These are phyloP conservation scores for Polysphondylium violaceum DNA, from an alignment of 78 protist species.

Conservation along the genomic window DNA sequence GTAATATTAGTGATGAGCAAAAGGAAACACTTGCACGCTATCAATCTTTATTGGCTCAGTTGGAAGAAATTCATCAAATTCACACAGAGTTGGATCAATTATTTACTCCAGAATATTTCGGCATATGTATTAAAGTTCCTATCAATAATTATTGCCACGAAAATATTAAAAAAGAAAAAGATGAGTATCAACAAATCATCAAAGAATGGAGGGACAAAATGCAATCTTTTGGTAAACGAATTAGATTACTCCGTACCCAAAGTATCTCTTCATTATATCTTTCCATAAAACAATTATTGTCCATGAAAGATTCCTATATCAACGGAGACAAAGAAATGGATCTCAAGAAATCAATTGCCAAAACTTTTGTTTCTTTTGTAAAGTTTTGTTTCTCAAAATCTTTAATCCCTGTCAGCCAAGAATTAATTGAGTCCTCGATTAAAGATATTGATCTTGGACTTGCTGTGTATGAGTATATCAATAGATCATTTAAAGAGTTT, in stretches of 20 bases:
- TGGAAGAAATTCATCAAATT: neutral
- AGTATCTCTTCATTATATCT: slow-evolving; percentile 34
- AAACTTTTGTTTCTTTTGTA: neutral
- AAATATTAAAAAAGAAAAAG: neutral
- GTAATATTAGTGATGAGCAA: neutral
- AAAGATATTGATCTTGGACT: too few relatives aligned
- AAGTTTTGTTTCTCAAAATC: neutral
- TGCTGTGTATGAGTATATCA: neutral
- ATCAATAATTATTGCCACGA: neutral
- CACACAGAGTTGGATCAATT: neutral
- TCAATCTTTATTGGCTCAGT: neutral
- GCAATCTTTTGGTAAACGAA: neutral
- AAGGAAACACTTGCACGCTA: neutral
- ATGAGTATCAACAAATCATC: neutral
- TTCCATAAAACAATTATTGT: neutral
- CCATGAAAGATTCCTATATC: neutral
- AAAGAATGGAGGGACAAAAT: slow-evolving; percentile 9
- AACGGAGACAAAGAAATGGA: neutral
- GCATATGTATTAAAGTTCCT: neutral
- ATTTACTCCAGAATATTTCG: neutral
- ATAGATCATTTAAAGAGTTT: neutral
- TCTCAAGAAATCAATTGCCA: neutral
- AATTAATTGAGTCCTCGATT: too few relatives aligned
- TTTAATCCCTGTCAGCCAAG: neutral
- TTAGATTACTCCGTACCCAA: slow-evolving; percentile 27